These are phyloP conservation scores for Arthrobotrys pseudoclavata DNA, from an alignment of 2,329 filamentous ascomycete species.

Conservation along the genomic window DNA sequence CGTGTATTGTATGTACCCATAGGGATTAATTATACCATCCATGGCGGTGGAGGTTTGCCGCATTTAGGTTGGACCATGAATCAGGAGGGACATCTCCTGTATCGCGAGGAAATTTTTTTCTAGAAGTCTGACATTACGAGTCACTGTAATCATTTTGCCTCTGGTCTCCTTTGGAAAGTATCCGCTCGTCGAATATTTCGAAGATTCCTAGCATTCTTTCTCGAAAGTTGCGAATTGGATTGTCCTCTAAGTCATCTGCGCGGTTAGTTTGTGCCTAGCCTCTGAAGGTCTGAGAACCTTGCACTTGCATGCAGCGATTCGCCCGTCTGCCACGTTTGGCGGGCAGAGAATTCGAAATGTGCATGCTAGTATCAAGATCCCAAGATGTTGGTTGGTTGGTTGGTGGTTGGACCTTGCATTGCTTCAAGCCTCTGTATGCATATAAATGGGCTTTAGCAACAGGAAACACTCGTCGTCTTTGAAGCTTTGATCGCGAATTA, in stretches of 20 bases:
- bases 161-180: conserved; percentile 14
- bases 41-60: background rate
- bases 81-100: conserved; percentile 11
- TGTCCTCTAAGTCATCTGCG: conserved; percentile 19
- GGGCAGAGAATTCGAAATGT: conserved; percentile 36
- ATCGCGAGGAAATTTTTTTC: conserved; percentile 21
- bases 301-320: conserved; percentile 31
- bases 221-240: conserved; percentile 2
- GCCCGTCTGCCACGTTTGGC: conserved; percentile 45
- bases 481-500: background rate
- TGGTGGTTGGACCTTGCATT: background rate
- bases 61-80: conserved; percentile 8
- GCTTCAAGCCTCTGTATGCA: background rate
- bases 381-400: background rate
- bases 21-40: no score
- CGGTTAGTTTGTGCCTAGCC: conserved; percentile 17
- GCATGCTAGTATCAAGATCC: background rate
- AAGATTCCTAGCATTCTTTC: background rate
- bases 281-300: conserved; percentile 7
- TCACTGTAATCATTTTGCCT: background rate
- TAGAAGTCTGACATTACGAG: background rate
- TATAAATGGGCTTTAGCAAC: background rate
- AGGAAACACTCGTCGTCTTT: conserved; percentile 10
- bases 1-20: background rate
- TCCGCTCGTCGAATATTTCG: background rate